Base-by-base conservation (phyloP, 768 basidiomycete species). In the Lactarius hatsudake region DNA sequence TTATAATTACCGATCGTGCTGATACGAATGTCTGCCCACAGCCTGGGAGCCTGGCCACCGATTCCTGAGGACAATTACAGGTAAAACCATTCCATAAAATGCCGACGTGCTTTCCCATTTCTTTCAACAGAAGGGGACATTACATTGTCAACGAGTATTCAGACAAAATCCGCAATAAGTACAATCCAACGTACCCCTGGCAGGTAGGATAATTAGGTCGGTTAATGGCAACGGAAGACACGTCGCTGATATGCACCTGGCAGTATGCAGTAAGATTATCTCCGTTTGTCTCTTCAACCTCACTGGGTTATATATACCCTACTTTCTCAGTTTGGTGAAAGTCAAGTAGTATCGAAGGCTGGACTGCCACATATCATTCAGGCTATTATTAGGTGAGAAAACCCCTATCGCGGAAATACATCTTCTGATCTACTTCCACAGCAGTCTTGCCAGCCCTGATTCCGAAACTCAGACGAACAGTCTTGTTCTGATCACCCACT, bases 31-130 rank as follows among this genome's bases (percentile, higher is more conserved):
- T 28, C 32, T 15, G 36, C 10, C 42, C 66, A 48, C 74, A 91
- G 90, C 10, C 78, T 81, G 10, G 85, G 85, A 4, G 83, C 85
- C 69, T 94, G 91, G 91, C 91, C 91, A 6, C 92, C 91, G 34
- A 77, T 82, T 36, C 90, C 92, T 2, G 87, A 87, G 63, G 79
- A 80, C 28, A 92, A 93, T 71, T 94, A 93, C 75, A 83, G 91
- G 91, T 91, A 59, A 32, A 53, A 23, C 38, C 43, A 51, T 30
- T 20, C 59, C 30, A 13, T 34, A 38, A 20, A 17, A 64, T 23
- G 17, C 34, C n/a, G 30, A 18, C n/a, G 56, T 38, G 67, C 63
- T 67, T 30, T 42, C 57, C 23, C 72, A 71, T 43, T 65, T 48
- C 23, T n/a, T 53, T 60, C 26, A 1, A n/a, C 67, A 79, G 83